These are phyloP conservation scores for Groenewaldozyma auringiensis DNA, from an alignment of 1,139 yeast genomes.

Conservation along the genomic window DNA sequence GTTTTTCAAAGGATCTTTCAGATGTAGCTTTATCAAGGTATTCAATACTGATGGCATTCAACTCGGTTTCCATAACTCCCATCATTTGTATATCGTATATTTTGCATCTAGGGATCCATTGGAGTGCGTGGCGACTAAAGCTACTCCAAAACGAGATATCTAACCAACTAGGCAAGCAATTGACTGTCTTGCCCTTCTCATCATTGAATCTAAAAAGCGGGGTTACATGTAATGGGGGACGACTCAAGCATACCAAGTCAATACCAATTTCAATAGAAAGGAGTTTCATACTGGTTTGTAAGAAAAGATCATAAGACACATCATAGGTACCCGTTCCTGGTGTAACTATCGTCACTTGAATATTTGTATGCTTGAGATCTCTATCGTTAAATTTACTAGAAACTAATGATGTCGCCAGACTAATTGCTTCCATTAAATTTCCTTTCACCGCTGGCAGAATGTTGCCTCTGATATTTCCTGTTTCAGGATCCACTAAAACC, in stretches of 20 bases:
- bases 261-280: slow-evolving; percentile 74
- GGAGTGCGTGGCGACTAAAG: slow-evolving; percentile 38
- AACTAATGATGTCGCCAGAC: slow-evolving; percentile 70
- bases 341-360: slow-evolving; percentile 75
- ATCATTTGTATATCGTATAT: slow-evolving; percentile 96
- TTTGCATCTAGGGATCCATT: slow-evolving; percentile 90
- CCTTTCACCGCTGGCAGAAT: slow-evolving; percentile 85
- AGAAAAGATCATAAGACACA: slow-evolving; percentile 72
- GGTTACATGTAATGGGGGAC: slow-evolving; percentile 86
- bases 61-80: slow-evolving; percentile 93
- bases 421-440: slow-evolving; percentile 78
- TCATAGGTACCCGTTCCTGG: slow-evolving; percentile 94
- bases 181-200: slow-evolving; percentile 38
- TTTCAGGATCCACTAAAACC: slow-evolving; percentile 46
- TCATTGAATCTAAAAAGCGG: slow-evolving; percentile 66
- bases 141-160: slow-evolving; percentile 80
- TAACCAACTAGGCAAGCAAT: slow-evolving; percentile 91
- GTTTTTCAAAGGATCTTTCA: slow-evolving; percentile 35
- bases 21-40: slow-evolving; percentile 33
- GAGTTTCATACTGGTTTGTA: slow-evolving; percentile 69
- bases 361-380: slow-evolving; percentile 78
- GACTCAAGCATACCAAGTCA: slow-evolving; percentile 80
- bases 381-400: slow-evolving; percentile 79
- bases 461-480: slow-evolving; percentile 29
- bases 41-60: slow-evolving; percentile 55